These are phyloP conservation scores for Coniochaeta sp. DNA, from an alignment of 2,329 filamentous ascomycete genomes.

Conservation along the genomic window DNA sequence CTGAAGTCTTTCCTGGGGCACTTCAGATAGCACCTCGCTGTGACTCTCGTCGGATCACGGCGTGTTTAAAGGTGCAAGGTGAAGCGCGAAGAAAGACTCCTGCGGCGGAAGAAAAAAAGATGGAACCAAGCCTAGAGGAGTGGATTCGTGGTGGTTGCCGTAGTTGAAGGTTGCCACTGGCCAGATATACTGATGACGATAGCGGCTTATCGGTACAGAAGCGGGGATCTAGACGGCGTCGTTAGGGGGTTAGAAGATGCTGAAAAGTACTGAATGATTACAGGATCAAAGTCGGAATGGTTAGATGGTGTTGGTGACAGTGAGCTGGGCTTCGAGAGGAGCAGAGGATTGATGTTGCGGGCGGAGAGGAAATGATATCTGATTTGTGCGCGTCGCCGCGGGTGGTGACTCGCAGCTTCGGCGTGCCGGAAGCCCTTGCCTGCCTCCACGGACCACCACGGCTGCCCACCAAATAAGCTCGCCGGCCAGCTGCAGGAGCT, in stretches of 20 bases:
- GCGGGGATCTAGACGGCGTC: constrained; percentile 31
- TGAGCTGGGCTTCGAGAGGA: background rate
- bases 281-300: background rate
- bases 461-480: constrained; percentile 2
- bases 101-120: constrained; percentile 9
- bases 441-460: too few relatives aligned
- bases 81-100: constrained; percentile 25
- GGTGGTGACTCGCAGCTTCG: background rate
- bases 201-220: constrained; percentile 12
- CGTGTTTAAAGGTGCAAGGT: constrained; percentile 74
- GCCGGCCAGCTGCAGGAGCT: background rate
- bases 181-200: background rate
- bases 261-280: background rate
- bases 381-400: background rate
- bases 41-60: constrained; percentile 78
- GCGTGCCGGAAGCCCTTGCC: background rate
- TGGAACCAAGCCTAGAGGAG: constrained; percentile 7
- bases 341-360: background rate
- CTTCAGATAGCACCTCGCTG: constrained; percentile 67
- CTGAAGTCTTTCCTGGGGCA: constrained; percentile 29
- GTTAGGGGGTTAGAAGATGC: background rate
- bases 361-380: background rate
- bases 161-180: constrained; percentile 12
- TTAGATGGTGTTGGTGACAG: background rate
- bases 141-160: constrained; percentile 5